Evolutionary conservation across 768 basidiomycete species (phyloP).

Genomic region (Panellus pusillus): DNA sequence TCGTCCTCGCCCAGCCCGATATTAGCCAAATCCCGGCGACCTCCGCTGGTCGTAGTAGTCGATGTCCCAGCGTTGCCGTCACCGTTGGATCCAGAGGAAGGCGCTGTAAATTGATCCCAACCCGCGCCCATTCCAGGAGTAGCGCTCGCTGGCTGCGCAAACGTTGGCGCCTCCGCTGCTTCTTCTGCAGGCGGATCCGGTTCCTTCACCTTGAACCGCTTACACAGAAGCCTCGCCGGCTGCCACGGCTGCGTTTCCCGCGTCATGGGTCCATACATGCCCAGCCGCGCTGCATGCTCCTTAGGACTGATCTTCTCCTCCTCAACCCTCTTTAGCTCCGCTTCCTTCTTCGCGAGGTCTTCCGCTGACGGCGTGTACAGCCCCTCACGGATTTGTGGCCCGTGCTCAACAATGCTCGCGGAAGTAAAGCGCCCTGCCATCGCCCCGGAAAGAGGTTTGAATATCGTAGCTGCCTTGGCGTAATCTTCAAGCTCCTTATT

Average conservation of each 20-base stretch:
- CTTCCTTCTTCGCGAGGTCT: slow-evolving; percentile 44
- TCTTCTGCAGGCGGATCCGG: slow-evolving; percentile 64
- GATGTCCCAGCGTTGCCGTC: slow-evolving; percentile 18
- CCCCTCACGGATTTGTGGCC: slow-evolving; percentile 64
- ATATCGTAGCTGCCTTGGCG: slow-evolving; percentile 82
- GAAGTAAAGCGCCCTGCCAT: slow-evolving; percentile 96
- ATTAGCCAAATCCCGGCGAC: slow-evolving; percentile 69
- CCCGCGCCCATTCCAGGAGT: slow-evolving; percentile 17
- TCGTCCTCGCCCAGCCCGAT: slow-evolving; percentile 93
- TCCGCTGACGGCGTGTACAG: slow-evolving; percentile 58
- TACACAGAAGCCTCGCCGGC: slow-evolving; percentile 85
- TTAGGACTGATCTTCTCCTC: slow-evolving; percentile 72
- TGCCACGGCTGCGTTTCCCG: slow-evolving; percentile 73
- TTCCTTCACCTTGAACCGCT: slow-evolving; percentile 90
- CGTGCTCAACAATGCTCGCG: slow-evolving; percentile 69
- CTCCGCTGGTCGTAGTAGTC: slow-evolving; percentile 18
- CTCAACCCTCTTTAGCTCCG: slow-evolving; percentile 40
- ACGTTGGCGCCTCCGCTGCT: slow-evolving; percentile 28
- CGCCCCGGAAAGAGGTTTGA: slow-evolving; percentile 87
- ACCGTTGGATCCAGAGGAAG: background rate
- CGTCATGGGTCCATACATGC: slow-evolving; percentile 91
- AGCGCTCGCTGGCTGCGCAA: slow-evolving; percentile 21
- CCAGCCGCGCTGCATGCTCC: slow-evolving; percentile 76
- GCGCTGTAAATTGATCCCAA: slow-evolving; percentile 16
- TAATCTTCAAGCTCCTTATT: slow-evolving; percentile 85